Conservation (phyloP, 495 filamentous ascomycete genomes). For the Neurospora terricola region DNA sequence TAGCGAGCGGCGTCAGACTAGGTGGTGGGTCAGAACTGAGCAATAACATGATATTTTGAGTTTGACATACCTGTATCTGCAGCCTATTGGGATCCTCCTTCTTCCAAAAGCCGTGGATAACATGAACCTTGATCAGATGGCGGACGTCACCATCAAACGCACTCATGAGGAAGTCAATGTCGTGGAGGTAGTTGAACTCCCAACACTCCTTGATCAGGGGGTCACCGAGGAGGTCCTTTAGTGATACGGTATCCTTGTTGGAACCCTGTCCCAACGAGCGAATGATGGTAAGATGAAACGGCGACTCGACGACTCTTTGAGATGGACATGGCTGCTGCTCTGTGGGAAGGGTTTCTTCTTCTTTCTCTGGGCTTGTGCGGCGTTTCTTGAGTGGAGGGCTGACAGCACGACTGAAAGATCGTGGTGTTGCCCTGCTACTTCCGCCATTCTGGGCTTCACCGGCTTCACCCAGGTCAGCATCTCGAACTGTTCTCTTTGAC, state of each 20-base stretch:
- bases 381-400: conserved; percentile 31
- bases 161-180: conserved; percentile 59
- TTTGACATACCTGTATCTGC: conserved; percentile 46
- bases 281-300: conserved; percentile 66
- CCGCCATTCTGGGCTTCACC: not conserved
- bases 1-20: conserved; percentile 40
- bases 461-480: not conserved
- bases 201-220: conserved; percentile 78
- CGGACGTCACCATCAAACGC: conserved; percentile 62
- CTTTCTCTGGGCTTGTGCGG: conserved; percentile 6
- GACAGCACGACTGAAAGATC: conserved; percentile 27
- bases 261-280: conserved; percentile 46
- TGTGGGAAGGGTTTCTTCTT: not conserved
- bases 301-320: conserved; percentile 38
- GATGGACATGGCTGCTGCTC: not conserved
- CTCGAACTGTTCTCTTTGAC: not conserved
- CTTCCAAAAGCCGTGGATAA: conserved; percentile 87
- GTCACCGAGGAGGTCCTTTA: conserved; percentile 68
- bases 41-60: not conserved
- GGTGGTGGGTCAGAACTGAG: not conserved
- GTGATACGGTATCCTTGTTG: conserved; percentile 59
- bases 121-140: conserved; percentile 53
- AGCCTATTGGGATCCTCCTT: conserved; percentile 53
- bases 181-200: conserved; percentile 83
- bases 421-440: conserved; percentile 2